These are phyloP conservation scores for Dothidotthia symphoricarpi DNA, from an alignment of 2,329 filamentous ascomycete genomes.

Conservation along the genomic window DNA sequence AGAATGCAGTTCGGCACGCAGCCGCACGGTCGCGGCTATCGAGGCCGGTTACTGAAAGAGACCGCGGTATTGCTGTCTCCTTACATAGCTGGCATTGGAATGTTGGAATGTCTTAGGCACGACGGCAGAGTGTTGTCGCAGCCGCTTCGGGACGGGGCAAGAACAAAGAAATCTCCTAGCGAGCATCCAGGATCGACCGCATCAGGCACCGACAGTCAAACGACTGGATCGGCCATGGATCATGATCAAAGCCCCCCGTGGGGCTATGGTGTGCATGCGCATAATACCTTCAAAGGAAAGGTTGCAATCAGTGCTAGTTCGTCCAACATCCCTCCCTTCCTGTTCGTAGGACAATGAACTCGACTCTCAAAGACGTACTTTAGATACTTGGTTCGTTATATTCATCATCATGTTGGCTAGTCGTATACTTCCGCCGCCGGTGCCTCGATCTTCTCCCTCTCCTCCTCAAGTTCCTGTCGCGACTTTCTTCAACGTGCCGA, in stretches of 20 bases:
- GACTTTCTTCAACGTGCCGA: slow-evolving; percentile 37
- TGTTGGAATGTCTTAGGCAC: slow-evolving; percentile 37
- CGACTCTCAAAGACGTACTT: slow-evolving; percentile 28
- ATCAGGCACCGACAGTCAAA: slow-evolving; percentile 39
- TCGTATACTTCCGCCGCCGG: slow-evolving; percentile 33
- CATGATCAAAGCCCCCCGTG: slow-evolving; percentile 26
- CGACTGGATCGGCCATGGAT: slow-evolving; percentile 27
- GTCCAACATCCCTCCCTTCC: slow-evolving; percentile 26
- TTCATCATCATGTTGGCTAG: slow-evolving; percentile 35
- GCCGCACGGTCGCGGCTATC: slow-evolving; percentile 15
- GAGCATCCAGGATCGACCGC: slow-evolving; percentile 28
- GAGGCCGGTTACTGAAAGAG: slow-evolving; percentile 17
- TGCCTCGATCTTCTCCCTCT: slow-evolving; percentile 21
- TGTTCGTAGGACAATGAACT: slow-evolving; percentile 38
- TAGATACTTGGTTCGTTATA: slow-evolving; percentile 28
- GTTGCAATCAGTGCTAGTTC: slow-evolving; percentile 20
- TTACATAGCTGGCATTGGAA: slow-evolving; percentile 34
- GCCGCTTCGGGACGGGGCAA: slow-evolving; percentile 31
- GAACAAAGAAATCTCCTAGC: slow-evolving; percentile 40
- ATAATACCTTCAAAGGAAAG: slow-evolving; percentile 40
- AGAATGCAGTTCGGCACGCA: slow-evolving; percentile 19
- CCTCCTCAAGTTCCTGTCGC: slow-evolving; percentile 25
- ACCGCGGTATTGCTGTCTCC: slow-evolving; percentile 32
- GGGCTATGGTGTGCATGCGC: slow-evolving; percentile 11
- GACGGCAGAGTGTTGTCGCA: slow-evolving; percentile 27